Evolutionary conservation across 192 early-diverging fungal species (phyloP), one percentile per base, ranked within the genome.

Genomic region (Spizellomyces punctatus): DNA sequence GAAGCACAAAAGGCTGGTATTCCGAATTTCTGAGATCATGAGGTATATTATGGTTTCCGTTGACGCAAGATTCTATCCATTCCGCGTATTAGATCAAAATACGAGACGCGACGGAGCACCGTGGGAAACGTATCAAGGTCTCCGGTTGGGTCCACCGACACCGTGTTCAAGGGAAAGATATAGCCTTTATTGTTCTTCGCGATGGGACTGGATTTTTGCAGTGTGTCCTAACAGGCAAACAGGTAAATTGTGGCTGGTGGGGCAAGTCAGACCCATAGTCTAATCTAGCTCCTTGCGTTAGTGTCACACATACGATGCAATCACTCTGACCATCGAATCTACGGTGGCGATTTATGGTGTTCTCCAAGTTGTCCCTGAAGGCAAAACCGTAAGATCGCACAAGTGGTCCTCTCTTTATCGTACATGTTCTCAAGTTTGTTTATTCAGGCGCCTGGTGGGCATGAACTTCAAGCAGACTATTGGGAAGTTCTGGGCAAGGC

Each of bases 191-290:
- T 10, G 89, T 98, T 27, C 79, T 99, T 58, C 91, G 98, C 60
- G 98, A 99, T 78, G 98, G 98, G 47, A 86, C 91, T 50, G 98
- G 96, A 17, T 96, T 84, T 73, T 77, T 99, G 70, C 98, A 99
- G 79, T 95, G 95, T 78, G 85, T 98, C 43, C 79, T 99, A 67
- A 95, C 86, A 45, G 91, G 93, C 54, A 82, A 85, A 58, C 88
- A 95, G 79, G 92, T 93, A 80, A 77, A 81, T 59, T 8, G 42
- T 52, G 16, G 43, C 10, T 5, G n/a, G 36, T 36, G 27, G 1
- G 55, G 14, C 47, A 45, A 44, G 44, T 6, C 17, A 27, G 22
- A 64, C 50, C 12, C 10, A 66, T 48, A 9, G 27, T 21, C 57
- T 17, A 10, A 21, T 4, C 27, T 27, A 16, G 47, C 22, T 17